These are phyloP conservation scores for Raffaelea albimanens DNA, from an alignment of 2,329 filamentous ascomycete species.

Conservation along the genomic window DNA sequence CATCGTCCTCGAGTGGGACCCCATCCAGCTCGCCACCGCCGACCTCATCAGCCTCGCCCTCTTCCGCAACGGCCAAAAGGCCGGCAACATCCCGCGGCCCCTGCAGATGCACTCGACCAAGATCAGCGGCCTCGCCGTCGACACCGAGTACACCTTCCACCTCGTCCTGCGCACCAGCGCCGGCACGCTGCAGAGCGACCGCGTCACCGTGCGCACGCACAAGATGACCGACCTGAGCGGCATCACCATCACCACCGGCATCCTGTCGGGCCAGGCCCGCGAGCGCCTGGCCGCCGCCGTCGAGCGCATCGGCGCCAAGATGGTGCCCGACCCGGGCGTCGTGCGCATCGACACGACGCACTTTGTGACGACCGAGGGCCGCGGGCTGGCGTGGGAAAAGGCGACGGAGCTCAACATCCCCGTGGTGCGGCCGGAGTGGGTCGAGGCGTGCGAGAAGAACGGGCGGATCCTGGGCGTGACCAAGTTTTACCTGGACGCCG, in stretches of 20 bases:
- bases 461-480: constrained; percentile 89
- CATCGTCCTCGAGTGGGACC: constrained; percentile 96
- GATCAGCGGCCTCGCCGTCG: constrained; percentile 90
- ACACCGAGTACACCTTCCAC: constrained; percentile 93
- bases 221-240: constrained; percentile 98
- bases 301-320: constrained; percentile 82
- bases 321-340: constrained; percentile 54
- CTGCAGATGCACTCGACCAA: constrained; percentile 88
- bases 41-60: constrained; percentile 82
- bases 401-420: constrained; percentile 97
- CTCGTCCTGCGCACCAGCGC: constrained; percentile 84
- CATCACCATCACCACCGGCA: constrained; percentile 86
- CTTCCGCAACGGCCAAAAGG: constrained; percentile 94
- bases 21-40: constrained; percentile 84
- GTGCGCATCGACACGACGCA: constrained; percentile 97
- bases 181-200: constrained; percentile 76
- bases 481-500: constrained; percentile 89
- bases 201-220: constrained; percentile 79
- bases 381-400: constrained; percentile 88
- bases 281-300: constrained; percentile 68
- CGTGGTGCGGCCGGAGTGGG: constrained; percentile 92
- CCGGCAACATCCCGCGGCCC: constrained; percentile 84
- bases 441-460: constrained; percentile 90
- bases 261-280: constrained; percentile 63
- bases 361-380: constrained; percentile 91